Conservation (phyloP, 345 rosid genomes). For the Kernera saxatilis region DNA sequence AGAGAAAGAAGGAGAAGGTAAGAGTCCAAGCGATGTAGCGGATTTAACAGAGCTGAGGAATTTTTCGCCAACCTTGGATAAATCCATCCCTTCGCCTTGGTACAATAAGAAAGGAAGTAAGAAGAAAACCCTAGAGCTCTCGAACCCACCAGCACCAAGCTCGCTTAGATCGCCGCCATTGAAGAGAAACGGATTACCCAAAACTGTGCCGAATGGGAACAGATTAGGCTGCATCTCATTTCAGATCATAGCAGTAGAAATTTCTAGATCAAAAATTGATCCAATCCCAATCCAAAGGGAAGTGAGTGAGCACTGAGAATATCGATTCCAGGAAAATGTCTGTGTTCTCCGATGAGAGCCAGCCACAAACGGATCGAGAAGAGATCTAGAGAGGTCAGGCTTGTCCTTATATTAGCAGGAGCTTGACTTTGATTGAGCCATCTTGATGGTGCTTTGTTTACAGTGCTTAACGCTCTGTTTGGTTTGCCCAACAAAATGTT, state of each 20-base stretch:
- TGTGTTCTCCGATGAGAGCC: neutral
- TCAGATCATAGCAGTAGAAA: neutral
- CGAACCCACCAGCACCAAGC: slow-evolving; percentile 45
- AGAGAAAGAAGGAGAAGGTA: slow-evolving; percentile 52
- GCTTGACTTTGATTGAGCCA: no score
- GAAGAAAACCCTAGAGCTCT: slow-evolving; percentile 80
- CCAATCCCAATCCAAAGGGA: neutral
- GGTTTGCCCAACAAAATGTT: no score
- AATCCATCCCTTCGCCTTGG: slow-evolving; percentile 89
- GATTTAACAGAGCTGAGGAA: slow-evolving; percentile 89
- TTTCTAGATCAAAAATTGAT: neutral
- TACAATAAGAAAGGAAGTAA: slow-evolving; percentile 69
- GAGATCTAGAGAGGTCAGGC: no score
- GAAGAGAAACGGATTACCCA: slow-evolving; percentile 58
- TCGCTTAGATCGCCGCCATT: slow-evolving; percentile 61
- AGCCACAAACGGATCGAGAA: no score
- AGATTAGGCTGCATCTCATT: slow-evolving; percentile 77
- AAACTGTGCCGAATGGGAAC: slow-evolving; percentile 58
- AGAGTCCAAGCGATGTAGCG: slow-evolving; percentile 82
- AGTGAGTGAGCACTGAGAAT: no score
- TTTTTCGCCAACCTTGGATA: slow-evolving; percentile 88
- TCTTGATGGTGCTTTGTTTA: no score
- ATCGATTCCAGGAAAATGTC: neutral
- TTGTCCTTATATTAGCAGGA: no score
- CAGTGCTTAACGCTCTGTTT: no score